A percentile compares a stretch with the other conserved stretches of the same genome.
Evolutionary conservation across 768 basidiomycete genomes (phyloP).

Genomic region (Aureoboletus auriporus): DNA sequence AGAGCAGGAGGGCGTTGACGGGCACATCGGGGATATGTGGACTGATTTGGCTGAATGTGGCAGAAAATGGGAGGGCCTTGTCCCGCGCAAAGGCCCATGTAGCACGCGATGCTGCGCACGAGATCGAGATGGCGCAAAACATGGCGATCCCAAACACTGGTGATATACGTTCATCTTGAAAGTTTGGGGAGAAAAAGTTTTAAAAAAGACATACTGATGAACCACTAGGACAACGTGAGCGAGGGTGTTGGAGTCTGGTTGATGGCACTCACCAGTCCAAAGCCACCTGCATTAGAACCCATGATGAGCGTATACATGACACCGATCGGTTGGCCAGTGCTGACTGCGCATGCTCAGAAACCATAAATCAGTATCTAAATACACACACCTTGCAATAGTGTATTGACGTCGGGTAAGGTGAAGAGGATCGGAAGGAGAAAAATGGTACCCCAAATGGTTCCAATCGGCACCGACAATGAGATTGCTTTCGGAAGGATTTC

Average conservation of each 20-base stretch:
- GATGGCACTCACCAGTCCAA: slow-evolving; percentile 46
- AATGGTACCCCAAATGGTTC: slow-evolving; percentile 45
- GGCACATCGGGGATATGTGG: slow-evolving; percentile 44
- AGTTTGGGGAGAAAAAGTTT: neutral
- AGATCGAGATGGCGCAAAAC: slow-evolving; percentile 65
- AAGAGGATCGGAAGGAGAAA: slow-evolving; percentile 63
- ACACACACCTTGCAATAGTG: slow-evolving; percentile 47
- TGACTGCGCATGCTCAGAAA: slow-evolving; percentile 32
- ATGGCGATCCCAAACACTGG: slow-evolving; percentile 51
- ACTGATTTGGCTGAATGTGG: slow-evolving; percentile 44
- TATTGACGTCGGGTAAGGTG: slow-evolving; percentile 55
- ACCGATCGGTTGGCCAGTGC: slow-evolving; percentile 60
- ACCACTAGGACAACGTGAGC: slow-evolving; percentile 29
- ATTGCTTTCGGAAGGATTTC: slow-evolving; percentile 54
- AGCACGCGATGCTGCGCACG: slow-evolving; percentile 61
- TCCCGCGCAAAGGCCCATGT: slow-evolving; percentile 73
- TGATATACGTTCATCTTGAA: neutral
- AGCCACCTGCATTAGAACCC: slow-evolving; percentile 57
- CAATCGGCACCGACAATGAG: slow-evolving; percentile 50
- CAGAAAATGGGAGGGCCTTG: slow-evolving; percentile 54
- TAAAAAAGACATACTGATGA: slow-evolving; percentile 35
- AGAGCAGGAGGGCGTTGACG: slow-evolving; percentile 56
- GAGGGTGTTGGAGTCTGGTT: neutral
- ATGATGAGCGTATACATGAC: slow-evolving; percentile 60
- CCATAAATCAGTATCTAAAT: slow-evolving; percentile 1